Conservation (phyloP, 139 green algal species). For the Tetradesmus lagerheimii region DNA sequence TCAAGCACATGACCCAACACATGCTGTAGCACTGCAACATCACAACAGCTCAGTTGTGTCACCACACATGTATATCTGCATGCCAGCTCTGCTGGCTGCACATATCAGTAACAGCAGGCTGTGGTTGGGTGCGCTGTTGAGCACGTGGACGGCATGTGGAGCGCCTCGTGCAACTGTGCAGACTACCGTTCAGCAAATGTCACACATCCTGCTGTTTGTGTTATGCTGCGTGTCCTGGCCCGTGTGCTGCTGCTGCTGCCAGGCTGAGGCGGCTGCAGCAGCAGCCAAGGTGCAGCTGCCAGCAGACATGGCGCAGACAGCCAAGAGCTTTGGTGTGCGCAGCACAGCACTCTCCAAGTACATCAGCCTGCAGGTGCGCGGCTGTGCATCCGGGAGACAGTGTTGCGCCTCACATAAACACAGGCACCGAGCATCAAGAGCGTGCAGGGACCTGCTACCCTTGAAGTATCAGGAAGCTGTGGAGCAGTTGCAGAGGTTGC, state of each 20-base stretch:
- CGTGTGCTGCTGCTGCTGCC: not conserved
- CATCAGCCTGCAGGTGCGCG: conserved; percentile 52
- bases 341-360: conserved; percentile 51
- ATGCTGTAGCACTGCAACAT: not conserved
- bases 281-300: conserved; percentile 63
- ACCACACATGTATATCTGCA: not conserved
- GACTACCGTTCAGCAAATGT: not conserved
- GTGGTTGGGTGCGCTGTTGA: not conserved
- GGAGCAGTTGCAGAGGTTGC: not conserved
- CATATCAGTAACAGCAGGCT: too few species aligned
- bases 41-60: not conserved
- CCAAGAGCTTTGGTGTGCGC: conserved; percentile 59
- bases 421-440: too few species aligned
- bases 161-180: not conserved
- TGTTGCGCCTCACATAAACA: too few species aligned
- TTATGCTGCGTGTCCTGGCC: not conserved
- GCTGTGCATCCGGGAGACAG: too few species aligned
- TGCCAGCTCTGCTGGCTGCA: not conserved
- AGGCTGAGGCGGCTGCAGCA: conserved; percentile 61
- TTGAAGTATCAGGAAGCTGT: not conserved
- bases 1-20: not conserved
- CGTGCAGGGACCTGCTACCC: too few species aligned
- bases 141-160: not conserved
- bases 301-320: conserved; percentile 66
- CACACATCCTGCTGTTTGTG: not conserved